These are phyloP conservation scores for Ceratocystis variospora DNA, from an alignment of 2,329 filamentous ascomycete genomes.

Conservation along the genomic window DNA sequence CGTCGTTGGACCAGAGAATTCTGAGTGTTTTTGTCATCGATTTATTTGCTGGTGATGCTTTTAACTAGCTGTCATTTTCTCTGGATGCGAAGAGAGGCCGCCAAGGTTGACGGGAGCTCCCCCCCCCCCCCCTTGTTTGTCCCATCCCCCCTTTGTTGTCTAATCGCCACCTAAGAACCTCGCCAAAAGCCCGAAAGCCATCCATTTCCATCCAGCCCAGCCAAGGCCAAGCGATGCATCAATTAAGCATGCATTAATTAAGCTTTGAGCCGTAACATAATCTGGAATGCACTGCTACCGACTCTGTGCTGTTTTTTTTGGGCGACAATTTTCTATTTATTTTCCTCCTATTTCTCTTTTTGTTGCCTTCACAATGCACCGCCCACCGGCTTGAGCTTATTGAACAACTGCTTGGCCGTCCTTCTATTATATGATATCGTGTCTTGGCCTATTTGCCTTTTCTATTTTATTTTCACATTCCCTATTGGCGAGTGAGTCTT, in stretches of 20 bases:
- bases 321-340: neutral
- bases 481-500: neutral
- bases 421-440: neutral
- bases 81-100: neutral
- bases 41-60: neutral
- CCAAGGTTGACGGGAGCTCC: neutral
- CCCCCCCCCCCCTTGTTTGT: neutral
- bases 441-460: neutral
- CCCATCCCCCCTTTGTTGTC: neutral
- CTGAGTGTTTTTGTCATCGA: neutral
- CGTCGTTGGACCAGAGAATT: neutral
- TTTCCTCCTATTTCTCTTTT: neutral
- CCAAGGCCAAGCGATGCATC: neutral
- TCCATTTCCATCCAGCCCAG: neutral
- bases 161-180: neutral
- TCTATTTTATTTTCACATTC: neutral
- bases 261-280: neutral
- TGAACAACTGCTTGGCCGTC: neutral
- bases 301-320: neutral
- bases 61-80: neutral
- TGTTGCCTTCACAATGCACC: neutral
- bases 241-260: slow-evolving; percentile 10
- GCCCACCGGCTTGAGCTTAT: neutral
- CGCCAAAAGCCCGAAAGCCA: too few species aligned
- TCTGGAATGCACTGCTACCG: neutral